These are phyloP conservation scores for Penicillium sp. DNA, from an alignment of 2,329 filamentous ascomycete species.

Conservation along the genomic window DNA sequence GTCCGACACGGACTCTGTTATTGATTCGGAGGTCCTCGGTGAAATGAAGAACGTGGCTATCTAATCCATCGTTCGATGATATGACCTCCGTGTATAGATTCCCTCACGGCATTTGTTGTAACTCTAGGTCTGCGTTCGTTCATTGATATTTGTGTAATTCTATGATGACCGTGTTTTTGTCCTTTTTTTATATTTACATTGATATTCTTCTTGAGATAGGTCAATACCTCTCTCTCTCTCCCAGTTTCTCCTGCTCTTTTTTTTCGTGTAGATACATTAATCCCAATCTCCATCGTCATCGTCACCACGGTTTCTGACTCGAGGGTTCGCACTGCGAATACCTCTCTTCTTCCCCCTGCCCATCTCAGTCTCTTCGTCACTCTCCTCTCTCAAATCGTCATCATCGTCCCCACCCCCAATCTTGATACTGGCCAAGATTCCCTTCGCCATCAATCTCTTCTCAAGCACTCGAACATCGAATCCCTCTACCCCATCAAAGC, in stretches of 20 bases:
- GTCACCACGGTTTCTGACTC: constrained; percentile 26
- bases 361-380: constrained; percentile 21
- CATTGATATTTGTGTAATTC: constrained; percentile 35
- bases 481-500: constrained; percentile 39
- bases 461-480: constrained; percentile 47
- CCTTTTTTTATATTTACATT: constrained; percentile 18
- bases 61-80: constrained; percentile 25
- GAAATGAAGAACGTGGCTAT: constrained; percentile 53
- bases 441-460: constrained; percentile 42
- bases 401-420: constrained; percentile 25
- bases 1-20: constrained; percentile 26
- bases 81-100: constrained; percentile 36
- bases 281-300: constrained; percentile 51
- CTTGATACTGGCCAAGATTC: constrained; percentile 40
- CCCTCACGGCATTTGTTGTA: constrained; percentile 31
- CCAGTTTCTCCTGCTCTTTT: neutral
- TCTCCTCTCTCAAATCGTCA: constrained; percentile 29
- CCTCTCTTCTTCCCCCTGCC: constrained; percentile 11
- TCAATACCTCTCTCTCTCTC: neutral
- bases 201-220: constrained; percentile 1
- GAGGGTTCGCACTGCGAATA: constrained; percentile 36
- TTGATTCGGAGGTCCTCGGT: constrained; percentile 44
- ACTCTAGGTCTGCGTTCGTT: constrained; percentile 24
- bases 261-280: constrained; percentile 27
- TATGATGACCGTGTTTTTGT: constrained; percentile 34